A percentile compares a stretch with the other conserved stretches of the same genome.
These are phyloP conservation scores for Acacia melanoxylon DNA, from an alignment of 306 rosid species.

Conservation along the genomic window DNA sequence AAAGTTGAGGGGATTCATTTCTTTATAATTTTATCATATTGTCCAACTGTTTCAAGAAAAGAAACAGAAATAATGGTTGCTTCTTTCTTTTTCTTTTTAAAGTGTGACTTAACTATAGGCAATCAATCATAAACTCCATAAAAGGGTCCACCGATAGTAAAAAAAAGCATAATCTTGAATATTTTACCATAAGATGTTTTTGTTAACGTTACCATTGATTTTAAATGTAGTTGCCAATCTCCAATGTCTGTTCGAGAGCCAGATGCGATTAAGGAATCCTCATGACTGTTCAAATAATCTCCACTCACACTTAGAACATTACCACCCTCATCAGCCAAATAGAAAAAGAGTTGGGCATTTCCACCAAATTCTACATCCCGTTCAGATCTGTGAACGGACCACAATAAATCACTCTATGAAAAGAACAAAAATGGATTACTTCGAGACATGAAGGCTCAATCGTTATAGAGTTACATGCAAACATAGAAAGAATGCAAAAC, in stretches of 20 bases:
- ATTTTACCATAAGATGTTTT: conserved; percentile 13
- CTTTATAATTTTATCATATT: conserved; percentile 2
- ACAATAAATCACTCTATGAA: conserved; percentile 25
- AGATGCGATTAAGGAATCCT: conserved; percentile 66
- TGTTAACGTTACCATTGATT: conserved; percentile 68
- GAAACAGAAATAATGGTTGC: neutral
- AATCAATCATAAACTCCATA: conserved; percentile 16
- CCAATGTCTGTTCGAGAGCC: conserved; percentile 84
- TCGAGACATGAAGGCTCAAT: conserved; percentile 2
- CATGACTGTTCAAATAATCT: conserved; percentile 48
- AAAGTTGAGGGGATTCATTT: conserved; percentile 15
- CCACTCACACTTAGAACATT: conserved; percentile 52
- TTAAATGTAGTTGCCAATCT: conserved; percentile 91
- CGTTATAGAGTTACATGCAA: neutral
- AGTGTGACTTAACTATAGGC: conserved; percentile 10
- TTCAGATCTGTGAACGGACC: conserved; percentile 56
- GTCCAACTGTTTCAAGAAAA: conserved; percentile 23
- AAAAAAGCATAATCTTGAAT: conserved; percentile 6
- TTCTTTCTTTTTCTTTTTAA: neutral
- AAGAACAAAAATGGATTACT: neutral
- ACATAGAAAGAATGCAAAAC: conserved; percentile 1
- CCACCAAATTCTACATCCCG: conserved; percentile 46
- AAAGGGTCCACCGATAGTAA: conserved; percentile 11
- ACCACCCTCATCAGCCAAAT: conserved; percentile 89
- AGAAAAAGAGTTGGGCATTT: conserved; percentile 81